Base-by-base conservation (phyloP, 345 rosid genomes). In the Lumnitzera littorea region DNA sequence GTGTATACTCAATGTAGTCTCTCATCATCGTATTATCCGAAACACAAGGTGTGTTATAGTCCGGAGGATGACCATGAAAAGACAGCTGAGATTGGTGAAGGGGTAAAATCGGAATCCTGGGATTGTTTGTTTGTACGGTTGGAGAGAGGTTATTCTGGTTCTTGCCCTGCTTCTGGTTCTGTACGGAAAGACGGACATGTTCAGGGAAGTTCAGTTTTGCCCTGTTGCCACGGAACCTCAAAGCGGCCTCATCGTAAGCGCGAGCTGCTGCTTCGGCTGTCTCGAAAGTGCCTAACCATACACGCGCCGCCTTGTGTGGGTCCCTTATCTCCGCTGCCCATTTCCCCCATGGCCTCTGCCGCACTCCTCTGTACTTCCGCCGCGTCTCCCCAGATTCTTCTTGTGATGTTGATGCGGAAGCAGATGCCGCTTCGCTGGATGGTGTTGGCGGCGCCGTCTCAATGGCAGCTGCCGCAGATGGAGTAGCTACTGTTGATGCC, bases 281-380 rank as follows among this genome's bases (percentile, higher is more conserved):
- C 49, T 67, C 54, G 55, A 67, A 67, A 0, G 64, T 67, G 46
- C 70, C 70, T 7, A 67, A 60, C 70, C 70, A 67, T 46, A 67
- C 64, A n/a, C 70, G 55, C n/a, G 70, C 63, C 2, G 63, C 64
- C n/a, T 60, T 67, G 64, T 61, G 58, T 3, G 64, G 70, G 25
- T 67, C 70, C 15, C 70, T 48, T 27, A 67, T 67, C 60, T 67
- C 70, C 23, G 70, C 63, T 8, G 64, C 64, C 70, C 70, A 67
- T 31, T 67, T 67, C 24, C 70, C 70, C 70, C 70, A 67, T 43
- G 63, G 63, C 55, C 70, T 60, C 70, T 61, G 58, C 49, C 70
- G 43, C 36, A 67, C 70, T 16, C 70, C 70, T 41, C 70, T 49
- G 43, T 67, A 67, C 56, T 61, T 67, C 29, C 47, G 47, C 64